Percentiles rank a stretch among this genome's conserved stretches.
These are phyloP conservation scores for Pseudogymnoascus sp. DNA, from an alignment of 2,329 filamentous ascomycete genomes.

Conservation along the genomic window DNA sequence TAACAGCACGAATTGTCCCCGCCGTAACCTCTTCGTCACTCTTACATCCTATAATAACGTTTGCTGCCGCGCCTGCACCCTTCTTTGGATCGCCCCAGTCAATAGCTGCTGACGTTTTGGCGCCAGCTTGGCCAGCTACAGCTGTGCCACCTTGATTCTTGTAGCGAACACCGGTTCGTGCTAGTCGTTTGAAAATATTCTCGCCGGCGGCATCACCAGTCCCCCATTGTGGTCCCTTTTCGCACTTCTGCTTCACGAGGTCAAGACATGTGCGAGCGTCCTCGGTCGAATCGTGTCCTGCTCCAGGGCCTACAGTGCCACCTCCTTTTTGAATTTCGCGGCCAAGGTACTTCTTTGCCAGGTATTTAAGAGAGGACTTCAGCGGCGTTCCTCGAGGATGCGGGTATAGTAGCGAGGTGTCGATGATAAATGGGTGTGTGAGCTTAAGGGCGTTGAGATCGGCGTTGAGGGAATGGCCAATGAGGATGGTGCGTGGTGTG, in stretches of 20 bases:
- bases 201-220: slow-evolving; percentile 70
- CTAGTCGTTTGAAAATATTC: slow-evolving; percentile 80
- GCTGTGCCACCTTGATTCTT: slow-evolving; percentile 53
- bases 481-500: slow-evolving; percentile 61
- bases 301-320: slow-evolving; percentile 40
- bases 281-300: slow-evolving; percentile 84
- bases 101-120: slow-evolving; percentile 64
- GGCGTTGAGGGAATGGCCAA: slow-evolving; percentile 75
- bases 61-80: slow-evolving; percentile 48
- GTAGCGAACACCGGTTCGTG: slow-evolving; percentile 52
- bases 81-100: slow-evolving; percentile 80
- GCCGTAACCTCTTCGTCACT: slow-evolving; percentile 50
- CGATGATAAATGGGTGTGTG: slow-evolving; percentile 86
- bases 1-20: slow-evolving; percentile 48
- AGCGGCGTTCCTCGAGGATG: slow-evolving; percentile 83
- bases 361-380: slow-evolving; percentile 84
- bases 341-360: slow-evolving; percentile 75
- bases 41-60: slow-evolving; percentile 46
- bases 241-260: slow-evolving; percentile 90
- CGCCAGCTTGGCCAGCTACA: slow-evolving; percentile 43
- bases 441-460: slow-evolving; percentile 78
- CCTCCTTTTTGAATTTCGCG: slow-evolving; percentile 79
- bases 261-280: slow-evolving; percentile 88
- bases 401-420: slow-evolving; percentile 83
- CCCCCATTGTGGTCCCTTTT: slow-evolving; percentile 83